Evolutionary conservation across 495 filamentous ascomycete species (phyloP).

Genomic region (Xylaria palmicola): DNA sequence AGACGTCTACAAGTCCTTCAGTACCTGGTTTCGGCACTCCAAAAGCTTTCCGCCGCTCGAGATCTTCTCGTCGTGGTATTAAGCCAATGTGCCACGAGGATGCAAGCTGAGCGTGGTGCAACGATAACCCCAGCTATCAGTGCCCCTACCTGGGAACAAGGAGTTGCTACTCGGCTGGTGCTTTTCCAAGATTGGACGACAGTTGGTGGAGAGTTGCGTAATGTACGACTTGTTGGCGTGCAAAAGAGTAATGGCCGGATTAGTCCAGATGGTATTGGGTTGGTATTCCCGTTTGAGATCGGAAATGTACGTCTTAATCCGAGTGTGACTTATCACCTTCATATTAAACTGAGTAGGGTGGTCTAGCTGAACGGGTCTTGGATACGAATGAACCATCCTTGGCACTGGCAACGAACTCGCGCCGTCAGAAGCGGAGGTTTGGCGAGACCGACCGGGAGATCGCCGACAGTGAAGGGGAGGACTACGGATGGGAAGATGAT

Average conservation of each 20-base stretch:
- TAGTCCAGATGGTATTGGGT: conserved; percentile 21
- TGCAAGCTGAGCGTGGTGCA: conserved; percentile 56
- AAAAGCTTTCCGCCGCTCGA: conserved; percentile 66
- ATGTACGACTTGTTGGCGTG: conserved; percentile 40
- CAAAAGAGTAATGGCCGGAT: conserved; percentile 47
- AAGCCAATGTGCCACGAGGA: conserved; percentile 69
- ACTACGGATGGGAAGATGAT: conserved; percentile 52
- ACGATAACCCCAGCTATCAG: conserved; percentile 72
- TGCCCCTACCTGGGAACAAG: conserved; percentile 66
- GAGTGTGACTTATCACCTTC: conserved; percentile 3
- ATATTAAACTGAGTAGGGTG: conserved; percentile 25
- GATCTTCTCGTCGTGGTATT: conserved; percentile 67
- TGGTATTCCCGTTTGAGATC: conserved; percentile 42
- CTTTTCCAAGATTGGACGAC: conserved; percentile 66
- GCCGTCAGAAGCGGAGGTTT: conserved; percentile 44
- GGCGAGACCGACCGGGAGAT: conserved; percentile 45
- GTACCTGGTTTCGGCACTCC: conserved; percentile 49
- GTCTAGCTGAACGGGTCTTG: conserved; percentile 23
- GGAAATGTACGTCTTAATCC: conserved; percentile 28
- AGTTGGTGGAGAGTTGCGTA: conserved; percentile 24
- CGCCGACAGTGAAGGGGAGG: conserved; percentile 51
- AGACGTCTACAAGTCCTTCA: conserved; percentile 46
- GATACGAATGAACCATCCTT: conserved; percentile 26
- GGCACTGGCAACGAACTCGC: conserved; percentile 29
- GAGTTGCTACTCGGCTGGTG: conserved; percentile 63